Base-by-base conservation (phyloP, 768 basidiomycete genomes). In the Russula lepida region DNA sequence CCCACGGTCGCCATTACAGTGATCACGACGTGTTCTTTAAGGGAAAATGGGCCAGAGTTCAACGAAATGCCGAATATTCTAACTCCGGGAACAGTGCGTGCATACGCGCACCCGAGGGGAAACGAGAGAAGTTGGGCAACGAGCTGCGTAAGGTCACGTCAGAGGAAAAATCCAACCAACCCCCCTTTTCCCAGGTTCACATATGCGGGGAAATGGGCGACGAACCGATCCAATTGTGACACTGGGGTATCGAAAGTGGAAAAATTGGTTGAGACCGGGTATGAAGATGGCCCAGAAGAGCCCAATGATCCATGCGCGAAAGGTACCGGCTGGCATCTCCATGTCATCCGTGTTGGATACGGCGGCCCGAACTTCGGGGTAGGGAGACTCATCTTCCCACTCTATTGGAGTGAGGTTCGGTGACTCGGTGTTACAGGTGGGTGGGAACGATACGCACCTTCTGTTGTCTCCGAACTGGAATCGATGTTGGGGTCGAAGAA, bases 321-420 rank as follows among this genome's bases (percentile, higher is more conserved):
- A 47, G 0, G 88, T 89, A 37, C 75, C 76, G 8, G 79, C 81
- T 8, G 82, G 81, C 62, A 88, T 82, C 46, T 75, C 73, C 37
- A 81, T 79, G 70, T 88, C 86, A 68, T 89, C 88, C 3, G 83
- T 84, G 68, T 85, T 85, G 56, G 84, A 81, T 21, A 86, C 86
- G 49, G 88, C 86, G 8, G 85, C 83, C 48, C 88, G 82, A 13
- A 89, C 88, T 70, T 92, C 90, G 6, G 87, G 88, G 69, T 92
- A 92, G 4, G 90, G 90, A 3, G 88, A 90, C 70, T 92, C 90
- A 65, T 91, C 86, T 69, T 80, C 80, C 66, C 66, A 66, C 41
- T 66, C 66, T 66, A 21, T 11, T 11, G 13, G 23, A 19, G 49
- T 51, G 21, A 43, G 49, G 39, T 21, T 19, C 35, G 1, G 32